Conservation (phyloP, 2,329 filamentous ascomycete species). For the Alternaria consortialis region DNA sequence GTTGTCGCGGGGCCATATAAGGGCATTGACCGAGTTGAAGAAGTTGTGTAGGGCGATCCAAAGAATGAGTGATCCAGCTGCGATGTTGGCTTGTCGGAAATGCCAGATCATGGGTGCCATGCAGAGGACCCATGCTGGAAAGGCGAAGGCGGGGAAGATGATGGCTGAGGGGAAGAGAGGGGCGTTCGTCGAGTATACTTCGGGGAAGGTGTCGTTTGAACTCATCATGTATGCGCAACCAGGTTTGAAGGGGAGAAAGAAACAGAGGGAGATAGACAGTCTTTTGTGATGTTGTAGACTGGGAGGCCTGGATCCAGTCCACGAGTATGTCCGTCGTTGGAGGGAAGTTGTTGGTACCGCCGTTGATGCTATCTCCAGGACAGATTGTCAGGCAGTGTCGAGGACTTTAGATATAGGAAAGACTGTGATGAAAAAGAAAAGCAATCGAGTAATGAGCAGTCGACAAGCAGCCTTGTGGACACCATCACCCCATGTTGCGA, state of each 20-base stretch:
- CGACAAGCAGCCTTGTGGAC: background rate
- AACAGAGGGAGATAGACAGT: background rate
- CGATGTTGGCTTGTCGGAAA: slow-evolving; percentile 67
- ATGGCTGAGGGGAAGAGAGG: slow-evolving; percentile 49
- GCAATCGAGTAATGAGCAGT: background rate
- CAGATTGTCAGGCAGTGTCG: slow-evolving; percentile 2
- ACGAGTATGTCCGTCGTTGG: background rate
- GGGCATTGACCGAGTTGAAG: slow-evolving; percentile 67
- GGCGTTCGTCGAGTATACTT: background rate
- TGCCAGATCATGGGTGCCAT: slow-evolving; percentile 69
- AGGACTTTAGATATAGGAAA: slow-evolving; percentile 1
- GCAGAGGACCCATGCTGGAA: slow-evolving; percentile 62
- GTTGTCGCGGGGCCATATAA: slow-evolving; percentile 71
- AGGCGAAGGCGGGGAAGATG: slow-evolving; percentile 59
- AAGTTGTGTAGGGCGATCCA: slow-evolving; percentile 67
- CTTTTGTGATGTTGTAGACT: background rate
- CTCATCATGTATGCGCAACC: background rate
- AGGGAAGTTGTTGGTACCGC: background rate
- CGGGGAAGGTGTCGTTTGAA: background rate
- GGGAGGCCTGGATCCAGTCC: background rate
- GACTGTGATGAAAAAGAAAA: background rate
- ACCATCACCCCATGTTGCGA: background rate
- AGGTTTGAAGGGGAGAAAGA: background rate
- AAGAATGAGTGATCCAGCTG: slow-evolving; percentile 64
- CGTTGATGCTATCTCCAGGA: slow-evolving; percentile 8